Conservation (phyloP, 139 green algal species). For the Picochlorum sp. region DNA sequence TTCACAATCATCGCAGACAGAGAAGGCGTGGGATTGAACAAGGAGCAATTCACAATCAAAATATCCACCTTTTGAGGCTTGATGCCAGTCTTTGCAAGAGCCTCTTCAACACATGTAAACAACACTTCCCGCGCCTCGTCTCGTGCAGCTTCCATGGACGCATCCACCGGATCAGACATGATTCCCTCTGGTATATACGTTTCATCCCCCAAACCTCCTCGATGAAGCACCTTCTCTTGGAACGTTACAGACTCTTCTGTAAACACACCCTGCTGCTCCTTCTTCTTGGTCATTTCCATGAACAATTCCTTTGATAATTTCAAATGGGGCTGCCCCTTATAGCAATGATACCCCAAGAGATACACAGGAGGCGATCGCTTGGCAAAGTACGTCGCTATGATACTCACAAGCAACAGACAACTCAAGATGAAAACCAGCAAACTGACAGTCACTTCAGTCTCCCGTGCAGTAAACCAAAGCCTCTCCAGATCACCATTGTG, state of each 20-base stretch:
- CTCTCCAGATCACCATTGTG: conserved; percentile 59
- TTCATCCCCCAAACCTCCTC: conserved; percentile 79
- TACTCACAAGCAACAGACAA: conserved; percentile 49
- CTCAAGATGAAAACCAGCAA: conserved; percentile 66
- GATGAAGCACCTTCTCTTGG: conserved; percentile 78
- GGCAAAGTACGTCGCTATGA: conserved; percentile 56
- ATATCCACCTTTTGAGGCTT: conserved; percentile 65
- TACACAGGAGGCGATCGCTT: conserved; percentile 80
- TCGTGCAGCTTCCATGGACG: conserved; percentile 67
- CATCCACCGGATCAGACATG: conserved; percentile 29
- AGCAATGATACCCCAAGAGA: conserved; percentile 80
- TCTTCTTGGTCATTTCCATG: conserved; percentile 14
- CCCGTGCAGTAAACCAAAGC: conserved; percentile 51
- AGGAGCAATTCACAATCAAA: conserved; percentile 91
- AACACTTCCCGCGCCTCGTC: conserved; percentile 81
- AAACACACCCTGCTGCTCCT: conserved; percentile 39
- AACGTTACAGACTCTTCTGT: conserved; percentile 72
- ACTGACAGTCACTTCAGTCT: conserved; percentile 85
- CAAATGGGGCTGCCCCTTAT: conserved; percentile 45
- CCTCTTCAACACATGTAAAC: conserved; percentile 55
- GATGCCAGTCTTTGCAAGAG: conserved; percentile 43
- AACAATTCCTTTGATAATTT: conserved; percentile 38
- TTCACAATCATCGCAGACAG: conserved; percentile 95
- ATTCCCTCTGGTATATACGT: conserved; percentile 75
- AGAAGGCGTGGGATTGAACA: conserved; percentile 95